phyloP scores from a whole-genome alignment of 257 asterid genomes.

The Voacanga thouarsii region DNA sequence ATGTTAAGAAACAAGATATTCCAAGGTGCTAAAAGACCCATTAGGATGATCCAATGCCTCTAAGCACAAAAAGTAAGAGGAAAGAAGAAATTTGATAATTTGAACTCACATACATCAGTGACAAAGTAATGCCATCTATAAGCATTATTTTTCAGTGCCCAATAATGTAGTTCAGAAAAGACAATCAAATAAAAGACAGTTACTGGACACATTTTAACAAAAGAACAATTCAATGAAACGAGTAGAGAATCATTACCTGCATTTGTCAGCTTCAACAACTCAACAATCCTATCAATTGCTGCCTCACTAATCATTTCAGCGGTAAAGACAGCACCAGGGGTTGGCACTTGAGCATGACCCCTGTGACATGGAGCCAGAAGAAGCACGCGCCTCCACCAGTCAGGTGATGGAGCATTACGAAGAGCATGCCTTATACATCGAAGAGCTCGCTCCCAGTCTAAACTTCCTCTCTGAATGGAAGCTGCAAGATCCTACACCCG shows the following conservation, averaged over 20 bases:
- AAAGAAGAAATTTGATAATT: neutral
- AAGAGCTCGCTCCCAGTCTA: constrained; percentile 98
- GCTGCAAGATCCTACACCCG: constrained; percentile 82
- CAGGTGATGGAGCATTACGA: constrained; percentile 96
- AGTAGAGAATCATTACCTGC: constrained; percentile 57
- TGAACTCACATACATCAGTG: neutral
- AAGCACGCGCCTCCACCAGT: constrained; percentile 99
- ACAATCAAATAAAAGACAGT: constrained; percentile 3
- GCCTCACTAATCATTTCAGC: constrained; percentile 97
- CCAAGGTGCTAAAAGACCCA: neutral
- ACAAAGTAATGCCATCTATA: neutral
- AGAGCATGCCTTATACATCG: constrained; percentile 96
- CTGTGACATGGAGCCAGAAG: constrained; percentile 96
- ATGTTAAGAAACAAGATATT: neutral
- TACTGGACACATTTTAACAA: neutral
- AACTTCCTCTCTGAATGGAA: constrained; percentile 88
- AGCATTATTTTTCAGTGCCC: neutral
- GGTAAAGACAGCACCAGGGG: constrained; percentile 95
- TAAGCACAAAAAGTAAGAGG: neutral
- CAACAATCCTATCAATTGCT: constrained; percentile 87
- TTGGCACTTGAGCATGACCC: constrained; percentile 63
- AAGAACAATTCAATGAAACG: neutral
- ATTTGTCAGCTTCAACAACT: constrained; percentile 78
- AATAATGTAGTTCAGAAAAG: constrained; percentile 3
- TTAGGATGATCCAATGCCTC: neutral